These are phyloP conservation scores for Acanthamoeba sp. DNA, from an alignment of 208 protist species.

Conservation along the genomic window DNA sequence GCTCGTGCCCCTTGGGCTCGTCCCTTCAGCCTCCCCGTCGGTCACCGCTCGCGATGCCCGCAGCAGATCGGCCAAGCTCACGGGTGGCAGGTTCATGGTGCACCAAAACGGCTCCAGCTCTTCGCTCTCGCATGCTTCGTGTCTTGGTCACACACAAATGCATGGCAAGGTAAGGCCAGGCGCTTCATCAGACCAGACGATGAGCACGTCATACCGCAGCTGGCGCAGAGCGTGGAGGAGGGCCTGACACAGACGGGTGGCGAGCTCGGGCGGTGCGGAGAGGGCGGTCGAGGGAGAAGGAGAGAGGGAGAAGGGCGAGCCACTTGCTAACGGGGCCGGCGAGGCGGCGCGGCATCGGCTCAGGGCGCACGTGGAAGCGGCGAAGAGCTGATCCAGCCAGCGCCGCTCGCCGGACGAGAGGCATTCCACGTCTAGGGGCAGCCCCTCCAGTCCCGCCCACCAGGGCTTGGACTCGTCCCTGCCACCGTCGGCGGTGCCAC, in stretches of 20 bases:
- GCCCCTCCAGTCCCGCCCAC: not conserved
- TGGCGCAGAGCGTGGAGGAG: not conserved
- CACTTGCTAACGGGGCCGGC: not conserved
- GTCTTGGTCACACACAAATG: not conserved
- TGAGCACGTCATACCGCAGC: not conserved
- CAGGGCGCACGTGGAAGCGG: not conserved
- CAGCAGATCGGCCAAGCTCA: not conserved
- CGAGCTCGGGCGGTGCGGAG: not conserved
- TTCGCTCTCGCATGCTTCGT: not conserved
- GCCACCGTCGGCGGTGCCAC: too few species aligned
- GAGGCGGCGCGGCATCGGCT: not conserved
- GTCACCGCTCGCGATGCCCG: not conserved
- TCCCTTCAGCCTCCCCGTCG: too few species aligned
- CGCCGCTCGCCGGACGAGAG: not conserved
- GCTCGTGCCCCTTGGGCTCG: not conserved
- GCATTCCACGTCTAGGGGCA: not conserved
- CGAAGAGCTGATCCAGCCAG: slow-evolving; percentile 1
- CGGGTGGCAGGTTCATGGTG: not conserved
- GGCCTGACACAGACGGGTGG: not conserved
- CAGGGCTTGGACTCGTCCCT: not conserved
- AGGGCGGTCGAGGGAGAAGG: not conserved
- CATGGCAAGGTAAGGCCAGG: not conserved
- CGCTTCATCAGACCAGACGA: not conserved
- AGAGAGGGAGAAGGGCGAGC: not conserved
- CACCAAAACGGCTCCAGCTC: not conserved